Evolutionary conservation across 305 asterid genomes (phyloP), one percentile per base, ranked within the genome.

Genomic region (Fraxinus ornus): DNA sequence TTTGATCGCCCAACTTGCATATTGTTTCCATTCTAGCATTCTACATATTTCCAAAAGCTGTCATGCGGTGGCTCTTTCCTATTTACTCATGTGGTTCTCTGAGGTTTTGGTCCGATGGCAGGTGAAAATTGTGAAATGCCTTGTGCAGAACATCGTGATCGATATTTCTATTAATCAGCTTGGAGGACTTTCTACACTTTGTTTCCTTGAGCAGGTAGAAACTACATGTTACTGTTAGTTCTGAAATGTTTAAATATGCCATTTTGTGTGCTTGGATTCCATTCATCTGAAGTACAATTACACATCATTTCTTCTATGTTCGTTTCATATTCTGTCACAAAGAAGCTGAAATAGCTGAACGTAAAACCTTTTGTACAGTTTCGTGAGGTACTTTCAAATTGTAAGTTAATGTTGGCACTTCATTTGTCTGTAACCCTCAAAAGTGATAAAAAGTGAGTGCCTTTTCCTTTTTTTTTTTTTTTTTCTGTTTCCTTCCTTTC

Each of bases 201-300:
- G 97, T 86, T 96, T 96, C 89, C 97, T 96, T n/a, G 99, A 96
- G 89, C 96, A 93, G 99, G 99, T 96, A 91, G 75, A n/a, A 35
- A 71, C 1, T 35, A 33, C 57, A 15, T 17, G 49, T 71, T 75
- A 76, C 22, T 57, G 44, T 79, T 75, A 30, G 77, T 76, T 76
- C 44, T 26, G 30, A 52, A 70, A 57, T n/a, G 73, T 70, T 30
- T 33, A 87, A 71, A 22, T 55, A 78, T 80, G 37, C 55, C 71
- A 35, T 77, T 64, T 73, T 39, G 15, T 78, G 30, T 84, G 49
- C 71, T 79, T 73, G 41, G 79, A 33, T 74, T 44, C 22, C 33
- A 60, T 75, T 84, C 76, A 76, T 80, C 39, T 36, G 64, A 24
- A 33, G 66, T 39, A 55, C 55, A 73, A 78, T 33, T 28, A 49